A percentile compares a stretch with the other conserved stretches of the same genome.
phyloP scores from a whole-genome alignment of 768 basidiomycete species.

The Lactifluus subvellereus region DNA sequence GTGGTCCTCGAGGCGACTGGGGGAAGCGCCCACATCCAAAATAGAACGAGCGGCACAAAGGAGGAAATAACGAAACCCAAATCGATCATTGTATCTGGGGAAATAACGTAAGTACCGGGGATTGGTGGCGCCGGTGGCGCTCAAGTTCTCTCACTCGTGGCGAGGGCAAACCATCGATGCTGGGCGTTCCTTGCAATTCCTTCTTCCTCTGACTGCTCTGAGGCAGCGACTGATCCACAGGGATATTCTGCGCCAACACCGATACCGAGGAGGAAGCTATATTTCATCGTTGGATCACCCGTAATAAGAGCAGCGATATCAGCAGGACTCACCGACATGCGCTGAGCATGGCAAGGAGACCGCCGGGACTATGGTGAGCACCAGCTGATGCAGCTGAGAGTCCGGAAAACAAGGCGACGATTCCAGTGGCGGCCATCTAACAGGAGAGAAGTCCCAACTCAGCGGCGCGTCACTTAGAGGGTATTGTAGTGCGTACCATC shows the following conservation, averaged over 20 bases:
- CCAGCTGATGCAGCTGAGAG: constrained; percentile 82
- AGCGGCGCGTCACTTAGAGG: not conserved
- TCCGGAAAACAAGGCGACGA: constrained; percentile 78
- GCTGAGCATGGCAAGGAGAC: constrained; percentile 70
- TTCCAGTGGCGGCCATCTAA: constrained; percentile 75
- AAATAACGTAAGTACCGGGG: constrained; percentile 10
- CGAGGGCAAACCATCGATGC: constrained; percentile 80
- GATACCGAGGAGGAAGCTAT: constrained; percentile 81
- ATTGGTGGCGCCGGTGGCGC: not conserved
- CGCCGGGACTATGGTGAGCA: constrained; percentile 60
- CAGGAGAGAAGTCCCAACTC: not conserved
- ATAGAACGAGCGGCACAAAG: constrained; percentile 79
- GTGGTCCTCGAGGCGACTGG: not conserved
- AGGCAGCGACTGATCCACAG: constrained; percentile 81
- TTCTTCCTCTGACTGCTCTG: constrained; percentile 84
- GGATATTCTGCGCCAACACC: constrained; percentile 89
- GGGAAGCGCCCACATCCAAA: constrained; percentile 68
- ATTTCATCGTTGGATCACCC: not conserved
- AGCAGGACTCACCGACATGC: constrained; percentile 56
- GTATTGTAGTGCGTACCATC: constrained; percentile 56
- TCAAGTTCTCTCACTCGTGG: constrained; percentile 64
- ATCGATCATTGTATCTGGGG: constrained; percentile 77
- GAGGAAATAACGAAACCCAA: constrained; percentile 72
- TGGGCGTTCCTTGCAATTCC: constrained; percentile 74
- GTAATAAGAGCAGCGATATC: not conserved